Conservation (phyloP, 2,329 filamentous ascomycete species). For the Colletotrichum filicis region DNA sequence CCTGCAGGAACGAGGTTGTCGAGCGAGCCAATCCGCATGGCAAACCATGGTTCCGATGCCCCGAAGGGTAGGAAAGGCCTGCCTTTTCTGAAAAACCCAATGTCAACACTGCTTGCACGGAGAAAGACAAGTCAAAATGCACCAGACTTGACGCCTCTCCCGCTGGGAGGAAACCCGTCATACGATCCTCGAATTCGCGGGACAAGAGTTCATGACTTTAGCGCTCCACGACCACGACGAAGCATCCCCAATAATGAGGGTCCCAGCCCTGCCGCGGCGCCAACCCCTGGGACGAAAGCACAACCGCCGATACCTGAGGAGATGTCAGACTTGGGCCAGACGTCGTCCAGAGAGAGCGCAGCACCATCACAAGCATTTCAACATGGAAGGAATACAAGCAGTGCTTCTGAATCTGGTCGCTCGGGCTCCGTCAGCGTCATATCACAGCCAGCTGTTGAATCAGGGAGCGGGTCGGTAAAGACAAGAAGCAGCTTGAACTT, state of each 20-base stretch:
- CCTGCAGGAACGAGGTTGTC: slow-evolving; percentile 53
- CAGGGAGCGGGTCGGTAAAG: slow-evolving; percentile 42
- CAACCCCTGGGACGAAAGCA: slow-evolving; percentile 16
- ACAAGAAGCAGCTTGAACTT: slow-evolving; percentile 33
- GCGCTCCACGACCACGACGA: slow-evolving; percentile 64
- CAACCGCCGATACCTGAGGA: slow-evolving; percentile 19
- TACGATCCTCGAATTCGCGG: slow-evolving; percentile 74
- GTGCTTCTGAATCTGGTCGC: slow-evolving; percentile 44
- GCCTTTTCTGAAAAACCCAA: slow-evolving; percentile 69
- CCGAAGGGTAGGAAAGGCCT: slow-evolving; percentile 63
- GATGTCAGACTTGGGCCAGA: slow-evolving; percentile 33
- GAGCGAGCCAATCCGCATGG: slow-evolving; percentile 50
- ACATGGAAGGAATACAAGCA: slow-evolving; percentile 38
- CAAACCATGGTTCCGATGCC: slow-evolving; percentile 48
- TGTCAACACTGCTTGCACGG: slow-evolving; percentile 68
- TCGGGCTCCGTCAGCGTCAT: slow-evolving; percentile 40
- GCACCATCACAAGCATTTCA: slow-evolving; percentile 7
- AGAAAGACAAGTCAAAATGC: slow-evolving; percentile 64
- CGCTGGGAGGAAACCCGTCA: slow-evolving; percentile 50
- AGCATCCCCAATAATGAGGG: slow-evolving; percentile 44
- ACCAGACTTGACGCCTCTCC: slow-evolving; percentile 54
- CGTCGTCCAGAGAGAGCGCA: slow-evolving; percentile 37
- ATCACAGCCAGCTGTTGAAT: slow-evolving; percentile 41
- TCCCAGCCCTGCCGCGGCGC: background rate
- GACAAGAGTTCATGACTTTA: slow-evolving; percentile 74